phyloP scores from a whole-genome alignment of 495 filamentous ascomycete species.

The Stereocaulon alpinum region DNA sequence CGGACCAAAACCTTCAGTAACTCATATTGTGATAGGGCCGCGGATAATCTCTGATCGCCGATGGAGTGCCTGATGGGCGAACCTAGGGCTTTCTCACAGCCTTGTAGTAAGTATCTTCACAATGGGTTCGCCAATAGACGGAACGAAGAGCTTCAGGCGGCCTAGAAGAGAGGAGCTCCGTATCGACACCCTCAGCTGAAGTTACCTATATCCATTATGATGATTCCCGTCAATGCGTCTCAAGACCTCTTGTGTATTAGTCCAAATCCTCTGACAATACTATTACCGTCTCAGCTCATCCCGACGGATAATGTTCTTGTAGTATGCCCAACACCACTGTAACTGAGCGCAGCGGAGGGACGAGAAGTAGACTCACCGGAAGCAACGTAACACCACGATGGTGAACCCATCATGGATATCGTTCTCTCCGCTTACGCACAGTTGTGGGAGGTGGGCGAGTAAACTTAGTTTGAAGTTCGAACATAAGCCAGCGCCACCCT shows the following conservation, averaged over 20 bases:
- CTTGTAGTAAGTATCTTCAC: too few species aligned
- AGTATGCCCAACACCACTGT: background rate
- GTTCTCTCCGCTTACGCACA: too few species aligned
- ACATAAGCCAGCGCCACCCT: background rate
- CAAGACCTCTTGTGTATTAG: background rate
- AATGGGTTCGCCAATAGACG: too few species aligned
- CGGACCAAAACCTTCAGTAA: too few species aligned
- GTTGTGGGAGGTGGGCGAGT: background rate
- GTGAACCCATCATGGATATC: background rate
- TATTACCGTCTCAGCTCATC: background rate
- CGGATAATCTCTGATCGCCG: too few species aligned
- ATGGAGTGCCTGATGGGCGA: too few species aligned
- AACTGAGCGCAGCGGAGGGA: background rate
- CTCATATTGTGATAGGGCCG: too few species aligned
- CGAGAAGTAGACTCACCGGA: background rate
- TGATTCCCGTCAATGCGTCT: background rate
- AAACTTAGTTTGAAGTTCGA: background rate
- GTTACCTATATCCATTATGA: background rate
- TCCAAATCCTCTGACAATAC: background rate
- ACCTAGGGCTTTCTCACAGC: too few species aligned
- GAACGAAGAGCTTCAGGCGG: too few species aligned
- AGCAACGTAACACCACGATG: background rate
- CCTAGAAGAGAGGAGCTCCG: background rate
- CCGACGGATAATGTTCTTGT: background rate
- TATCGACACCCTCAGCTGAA: background rate